Conservation (phyloP, 208 protist genomes). For the Balamuthia mandrillaris region DNA sequence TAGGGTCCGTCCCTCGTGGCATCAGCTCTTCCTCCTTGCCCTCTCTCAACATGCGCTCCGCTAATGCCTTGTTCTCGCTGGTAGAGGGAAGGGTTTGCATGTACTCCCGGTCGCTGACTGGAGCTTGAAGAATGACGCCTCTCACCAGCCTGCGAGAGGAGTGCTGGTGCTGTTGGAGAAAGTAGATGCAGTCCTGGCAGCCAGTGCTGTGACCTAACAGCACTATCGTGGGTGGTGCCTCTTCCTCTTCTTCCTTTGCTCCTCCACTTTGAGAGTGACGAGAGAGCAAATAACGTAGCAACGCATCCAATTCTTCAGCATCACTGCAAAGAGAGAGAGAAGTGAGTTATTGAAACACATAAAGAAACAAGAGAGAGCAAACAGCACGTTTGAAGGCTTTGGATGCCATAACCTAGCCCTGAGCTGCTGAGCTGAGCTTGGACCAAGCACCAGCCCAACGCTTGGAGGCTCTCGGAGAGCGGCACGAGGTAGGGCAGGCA, state of each 20-base stretch:
- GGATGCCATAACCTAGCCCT: background rate
- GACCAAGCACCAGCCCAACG: background rate
- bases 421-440: background rate
- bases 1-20: background rate
- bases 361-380: background rate
- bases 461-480: background rate
- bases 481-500: background rate
- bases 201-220: background rate
- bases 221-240: background rate
- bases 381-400: background rate
- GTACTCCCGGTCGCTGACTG: background rate
- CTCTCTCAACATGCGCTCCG: background rate
- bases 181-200: background rate
- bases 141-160: background rate
- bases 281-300: background rate
- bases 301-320: background rate
- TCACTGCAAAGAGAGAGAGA: background rate
- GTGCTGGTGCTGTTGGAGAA: background rate
- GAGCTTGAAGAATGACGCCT: background rate
- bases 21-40: background rate
- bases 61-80: background rate
- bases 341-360: background rate
- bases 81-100: background rate
- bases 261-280: too few species aligned
- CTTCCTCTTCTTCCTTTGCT: background rate